phyloP scores from a whole-genome alignment of 2,329 filamentous ascomycete genomes.

The Sclerotinia glacialis region DNA sequence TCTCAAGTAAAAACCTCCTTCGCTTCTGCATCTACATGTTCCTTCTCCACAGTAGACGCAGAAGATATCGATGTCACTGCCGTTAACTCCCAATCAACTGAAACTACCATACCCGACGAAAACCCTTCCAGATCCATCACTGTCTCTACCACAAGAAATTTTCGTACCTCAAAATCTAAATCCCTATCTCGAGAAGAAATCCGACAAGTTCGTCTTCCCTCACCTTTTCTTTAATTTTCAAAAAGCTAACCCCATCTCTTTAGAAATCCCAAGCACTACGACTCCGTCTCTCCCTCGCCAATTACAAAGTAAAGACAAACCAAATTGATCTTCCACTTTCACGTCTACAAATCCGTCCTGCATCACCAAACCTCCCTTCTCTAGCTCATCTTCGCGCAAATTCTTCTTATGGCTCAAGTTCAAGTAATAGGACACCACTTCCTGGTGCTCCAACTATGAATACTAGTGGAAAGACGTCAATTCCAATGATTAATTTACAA shows the following conservation, averaged over 20 bases:
- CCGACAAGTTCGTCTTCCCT: conserved; percentile 9
- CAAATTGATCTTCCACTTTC: conserved; percentile 66
- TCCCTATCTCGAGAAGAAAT: conserved; percentile 15
- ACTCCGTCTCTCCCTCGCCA: conserved; percentile 66
- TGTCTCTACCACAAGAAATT: background rate
- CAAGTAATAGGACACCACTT: conserved; percentile 5
- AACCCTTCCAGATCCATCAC: background rate
- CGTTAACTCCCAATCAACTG: background rate
- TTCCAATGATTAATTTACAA: conserved; percentile 7
- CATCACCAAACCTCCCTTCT: conserved; percentile 27
- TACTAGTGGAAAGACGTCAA: background rate
- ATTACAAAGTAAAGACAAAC: conserved; percentile 72
- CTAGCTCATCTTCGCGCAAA: conserved; percentile 21
- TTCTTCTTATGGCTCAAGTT: background rate
- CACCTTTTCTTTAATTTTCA: background rate
- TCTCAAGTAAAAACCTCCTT: background rate
- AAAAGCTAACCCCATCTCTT: background rate
- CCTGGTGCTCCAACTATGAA: background rate
- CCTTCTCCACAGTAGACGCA: background rate
- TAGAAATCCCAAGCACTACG: conserved; percentile 64
- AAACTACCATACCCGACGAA: background rate
- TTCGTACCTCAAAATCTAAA: background rate
- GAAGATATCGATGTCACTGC: background rate
- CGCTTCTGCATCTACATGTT: background rate
- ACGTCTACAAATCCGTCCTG: conserved; percentile 49